phyloP scores from a whole-genome alignment of 1,284 basidiomycete genomes.

The Heimioporus retisporus region DNA sequence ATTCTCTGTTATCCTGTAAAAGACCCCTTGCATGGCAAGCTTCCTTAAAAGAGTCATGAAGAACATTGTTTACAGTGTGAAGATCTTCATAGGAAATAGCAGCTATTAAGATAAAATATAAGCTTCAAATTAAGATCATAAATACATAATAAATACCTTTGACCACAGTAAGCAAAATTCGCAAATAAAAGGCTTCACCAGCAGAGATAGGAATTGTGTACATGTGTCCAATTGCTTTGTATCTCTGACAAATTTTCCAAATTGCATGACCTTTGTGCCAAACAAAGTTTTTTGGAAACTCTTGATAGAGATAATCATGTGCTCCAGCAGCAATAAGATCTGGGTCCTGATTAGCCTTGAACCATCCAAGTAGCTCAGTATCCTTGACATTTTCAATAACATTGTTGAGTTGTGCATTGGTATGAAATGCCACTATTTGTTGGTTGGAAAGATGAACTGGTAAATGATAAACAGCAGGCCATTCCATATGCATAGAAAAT shows the following conservation, averaged over 20 bases:
- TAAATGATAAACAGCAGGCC: conserved; percentile 24
- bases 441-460: conserved; percentile 33
- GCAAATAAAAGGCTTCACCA: conserved; percentile 48
- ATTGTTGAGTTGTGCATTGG: conserved; percentile 20
- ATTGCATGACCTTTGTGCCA: conserved; percentile 7
- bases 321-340: conserved; percentile 38
- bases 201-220: conserved; percentile 37
- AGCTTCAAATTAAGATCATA: too few relatives aligned
- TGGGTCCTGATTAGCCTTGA: conserved; percentile 49
- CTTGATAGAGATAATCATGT: conserved; percentile 49
- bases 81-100: conserved; percentile 45
- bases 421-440: conserved; percentile 48
- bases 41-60: conserved; percentile 17
- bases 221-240: conserved; percentile 46
- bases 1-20: conserved; percentile 50
- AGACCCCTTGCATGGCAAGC: conserved; percentile 47
- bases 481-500: conserved; percentile 29
- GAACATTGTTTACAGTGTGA: not conserved
- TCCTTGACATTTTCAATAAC: conserved; percentile 33
- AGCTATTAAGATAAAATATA: conserved; percentile 15
- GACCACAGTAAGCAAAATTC: conserved; percentile 45
- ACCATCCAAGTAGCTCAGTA: conserved; percentile 50
- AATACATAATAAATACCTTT: conserved; percentile 22
- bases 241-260: conserved; percentile 7
- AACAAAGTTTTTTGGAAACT: conserved; percentile 48